Base-by-base conservation (phyloP, 2,329 filamentous ascomycete species). In the Dactylellina cionopaga region DNA sequence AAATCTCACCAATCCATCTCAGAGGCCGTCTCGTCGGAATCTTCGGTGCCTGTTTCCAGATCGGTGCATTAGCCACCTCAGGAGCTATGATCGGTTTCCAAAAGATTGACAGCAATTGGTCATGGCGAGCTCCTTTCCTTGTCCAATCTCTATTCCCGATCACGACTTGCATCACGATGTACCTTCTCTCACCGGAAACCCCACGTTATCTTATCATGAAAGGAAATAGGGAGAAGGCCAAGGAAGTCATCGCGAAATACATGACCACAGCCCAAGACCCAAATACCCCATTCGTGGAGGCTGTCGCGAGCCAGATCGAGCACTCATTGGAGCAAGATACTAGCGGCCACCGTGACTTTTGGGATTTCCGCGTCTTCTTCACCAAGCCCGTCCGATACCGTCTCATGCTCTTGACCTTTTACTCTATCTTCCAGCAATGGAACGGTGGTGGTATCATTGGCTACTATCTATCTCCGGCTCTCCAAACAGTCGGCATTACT, bases 111-210 rank as follows among this genome's bases (percentile, higher is more conserved):
- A 79, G 77, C 19, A 79, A 82, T 75, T 80, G 79, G 74, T 76
- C 78, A 55, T 82, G 81, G 80, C 78, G 80, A 6, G 74, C 78
- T 10, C 80, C 81, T 5, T 76, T 83, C 43, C 76, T 84, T n/a
- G 80, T 85, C 66, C 83, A 84, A 76, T 80, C 80, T 31, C 73
- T 81, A n/a, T 82, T 84, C 47, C 83, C 83, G n/a, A 78, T 80
- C 11, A 80, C 83, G 11, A 82, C 83, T 69, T 82, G 82, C 75
- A 72, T 79, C 37, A 79, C 81, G 10, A 83, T 84, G 72, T 83
- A 81, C 55, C 43, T 79, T 24, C 54, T 81, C 24, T 81, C 80
- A 17, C 81, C 80, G 2, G 80, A 81, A 69, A 79, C 80, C 1
- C 79, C 79, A 13, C 76, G 80, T 44, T 81, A 77, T 74, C 78